Percentiles rank a stretch among this genome's conserved stretches.
phyloP scores from a whole-genome alignment of 805 yeast genomes.

The Isabelozyma gotoi region DNA sequence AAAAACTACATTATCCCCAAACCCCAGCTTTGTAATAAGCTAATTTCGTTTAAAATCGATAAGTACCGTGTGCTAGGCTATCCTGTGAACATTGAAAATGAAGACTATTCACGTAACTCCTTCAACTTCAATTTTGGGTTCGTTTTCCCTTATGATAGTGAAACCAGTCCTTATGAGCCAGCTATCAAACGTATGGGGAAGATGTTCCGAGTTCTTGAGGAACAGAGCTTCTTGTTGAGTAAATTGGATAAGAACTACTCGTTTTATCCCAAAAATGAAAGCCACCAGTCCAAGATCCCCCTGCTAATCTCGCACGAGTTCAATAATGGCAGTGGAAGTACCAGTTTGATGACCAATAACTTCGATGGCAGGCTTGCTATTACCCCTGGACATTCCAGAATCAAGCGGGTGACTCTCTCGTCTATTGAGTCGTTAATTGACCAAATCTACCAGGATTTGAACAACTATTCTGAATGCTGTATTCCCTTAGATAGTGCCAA shows the following conservation, averaged over 20 bases:
- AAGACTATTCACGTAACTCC: slow-evolving; percentile 82
- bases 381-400: slow-evolving; percentile 37
- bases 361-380: slow-evolving; percentile 9
- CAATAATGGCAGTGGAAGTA: neutral
- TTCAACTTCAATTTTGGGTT: slow-evolving; percentile 92
- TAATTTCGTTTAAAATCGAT: slow-evolving; percentile 71
- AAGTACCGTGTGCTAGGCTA: slow-evolving; percentile 76
- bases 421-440: slow-evolving; percentile 74
- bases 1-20: slow-evolving; percentile 93
- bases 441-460: slow-evolving; percentile 91
- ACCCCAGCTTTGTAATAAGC: slow-evolving; percentile 81
- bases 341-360: slow-evolving; percentile 7
- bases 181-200: slow-evolving; percentile 81
- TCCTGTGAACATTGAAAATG: slow-evolving; percentile 79
- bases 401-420: slow-evolving; percentile 33
- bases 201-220: slow-evolving; percentile 88
- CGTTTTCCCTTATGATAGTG: slow-evolving; percentile 81
- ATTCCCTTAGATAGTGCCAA: slow-evolving; percentile 90
- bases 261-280: slow-evolving; percentile 1
- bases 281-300: neutral
- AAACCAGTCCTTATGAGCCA: slow-evolving; percentile 82
- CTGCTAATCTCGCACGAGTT: neutral
- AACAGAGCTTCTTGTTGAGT: slow-evolving; percentile 78
- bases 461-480: slow-evolving; percentile 93
- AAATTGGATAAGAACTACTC: slow-evolving; percentile 38